These are phyloP conservation scores for Yamadazyma mexicana DNA, from an alignment of 1,139 yeast genomes.

Conservation along the genomic window DNA sequence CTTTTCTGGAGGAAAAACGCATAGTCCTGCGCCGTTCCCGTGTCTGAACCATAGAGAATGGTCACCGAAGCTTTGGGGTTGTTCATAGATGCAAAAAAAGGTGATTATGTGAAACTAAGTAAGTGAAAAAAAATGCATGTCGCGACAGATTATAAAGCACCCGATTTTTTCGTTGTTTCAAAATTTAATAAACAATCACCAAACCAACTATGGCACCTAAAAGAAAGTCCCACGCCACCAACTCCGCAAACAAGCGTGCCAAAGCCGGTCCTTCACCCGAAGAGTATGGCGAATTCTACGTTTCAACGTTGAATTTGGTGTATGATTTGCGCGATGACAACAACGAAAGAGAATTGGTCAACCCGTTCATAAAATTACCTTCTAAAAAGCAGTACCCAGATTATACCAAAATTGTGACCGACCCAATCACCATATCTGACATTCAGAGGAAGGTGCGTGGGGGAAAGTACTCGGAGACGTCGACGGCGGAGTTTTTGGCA, in stretches of 20 bases:
- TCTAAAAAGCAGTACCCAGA: slow-evolving; percentile 77
- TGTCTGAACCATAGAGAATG: slow-evolving; percentile 86
- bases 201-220: slow-evolving; percentile 25
- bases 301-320: slow-evolving; percentile 26
- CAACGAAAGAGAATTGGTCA: slow-evolving; percentile 37
- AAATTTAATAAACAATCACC: slow-evolving; percentile 1
- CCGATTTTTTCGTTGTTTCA: not conserved
- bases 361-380: slow-evolving; percentile 69
- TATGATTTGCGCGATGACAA: slow-evolving; percentile 31
- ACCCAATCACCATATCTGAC: slow-evolving; percentile 71
- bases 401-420: slow-evolving; percentile 63
- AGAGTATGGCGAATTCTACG: slow-evolving; percentile 27
- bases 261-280: slow-evolving; percentile 18
- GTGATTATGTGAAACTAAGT: not conserved
- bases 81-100: not conserved
- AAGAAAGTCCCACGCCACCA: slow-evolving; percentile 21
- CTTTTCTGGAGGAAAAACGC: slow-evolving; percentile 64
- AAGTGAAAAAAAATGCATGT: not conserved
- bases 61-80: slow-evolving; percentile 30
- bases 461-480: slow-evolving; percentile 29
- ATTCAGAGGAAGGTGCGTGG: slow-evolving; percentile 48
- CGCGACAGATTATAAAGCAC: not conserved
- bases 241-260: slow-evolving; percentile 10
- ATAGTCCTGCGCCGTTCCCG: slow-evolving; percentile 88
- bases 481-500: slow-evolving; percentile 42